Evolutionary conservation across 106 monocot genomes (phyloP), one percentile per base, ranked within the genome.

Genomic region (Dioscorea dumetorum): DNA sequence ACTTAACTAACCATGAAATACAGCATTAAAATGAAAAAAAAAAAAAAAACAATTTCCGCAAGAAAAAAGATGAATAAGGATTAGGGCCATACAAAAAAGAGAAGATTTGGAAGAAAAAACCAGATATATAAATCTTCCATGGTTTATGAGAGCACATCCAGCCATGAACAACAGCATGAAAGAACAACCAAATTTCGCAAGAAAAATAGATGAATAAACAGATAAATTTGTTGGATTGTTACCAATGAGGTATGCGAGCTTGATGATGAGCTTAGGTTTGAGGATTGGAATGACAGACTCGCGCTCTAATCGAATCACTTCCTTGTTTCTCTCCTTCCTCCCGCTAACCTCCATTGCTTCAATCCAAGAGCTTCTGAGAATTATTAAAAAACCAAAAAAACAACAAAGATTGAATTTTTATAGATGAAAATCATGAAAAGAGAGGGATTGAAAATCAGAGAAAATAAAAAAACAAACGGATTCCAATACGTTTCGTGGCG

Each of bases 221-320:
- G 41, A 13, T 56, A 74, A 19, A 2, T n/a, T 50, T 24, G 23
- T 10, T 22, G 12, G 31, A 24, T 9, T 12, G 11, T 15, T 77
- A 87, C 87, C 87, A 51, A 87, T 75, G 50, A 78, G 83, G 21
- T 63, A 65, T 12, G 80, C 70, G 35, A 87, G 80, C 33, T 70
- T 87, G 68, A 76, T 72, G 53, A 80, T 66, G 50, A 87, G 79
- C 75, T 74, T 87, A n/a, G 80, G 83, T 50, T 83, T 87, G 63
- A 87, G 49, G 49, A 87, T 72, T 24, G 87, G 83, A 31, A 87
- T 83, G 13, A 87, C 87, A 18, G 83, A 77, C 59, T 87, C 87
- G 57, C 74, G 48, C 71, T 87, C 87, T 58, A 87, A 65, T 33
- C 66, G 52, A 3, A 87, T 69, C 77, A 83, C 72, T 14, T 87